Evolutionary conservation across 257 asterid species (phyloP).

Genomic region (Solanum raphanifolium): DNA sequence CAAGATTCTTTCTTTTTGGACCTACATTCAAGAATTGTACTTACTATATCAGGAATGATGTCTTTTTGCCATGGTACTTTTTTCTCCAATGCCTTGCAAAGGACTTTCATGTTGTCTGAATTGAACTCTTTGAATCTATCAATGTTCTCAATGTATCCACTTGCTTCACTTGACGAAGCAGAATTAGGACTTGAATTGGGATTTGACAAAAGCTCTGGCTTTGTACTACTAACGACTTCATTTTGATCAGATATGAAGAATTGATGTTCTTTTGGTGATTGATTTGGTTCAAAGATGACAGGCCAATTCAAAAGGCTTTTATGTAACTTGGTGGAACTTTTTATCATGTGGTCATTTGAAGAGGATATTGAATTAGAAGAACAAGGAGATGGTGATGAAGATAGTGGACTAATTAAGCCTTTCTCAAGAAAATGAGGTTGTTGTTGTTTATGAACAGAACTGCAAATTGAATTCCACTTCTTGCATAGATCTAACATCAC

Average conservation of each 20-base stretch:
- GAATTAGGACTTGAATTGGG: conserved; percentile 96
- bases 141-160: conserved; percentile 26
- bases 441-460: conserved; percentile 46
- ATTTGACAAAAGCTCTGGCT: conserved; percentile 73
- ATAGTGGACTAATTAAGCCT: conserved; percentile 16
- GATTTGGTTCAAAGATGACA: conserved; percentile 22
- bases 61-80: conserved; percentile 59
- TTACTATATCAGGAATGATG: conserved; percentile 32
- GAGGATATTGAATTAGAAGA: conserved; percentile 69
- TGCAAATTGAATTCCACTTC: conserved; percentile 93
- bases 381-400: conserved; percentile 58
- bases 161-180: conserved; percentile 93
- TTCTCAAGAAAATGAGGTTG: conserved; percentile 57
- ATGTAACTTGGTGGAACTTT: conserved; percentile 22
- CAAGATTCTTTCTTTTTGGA: conserved; percentile 43
- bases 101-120: conserved; percentile 26
- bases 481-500: conserved; percentile 51
- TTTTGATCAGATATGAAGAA: conserved; percentile 22
- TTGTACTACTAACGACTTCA: conserved; percentile 7
- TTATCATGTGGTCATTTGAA: conserved; percentile 28
- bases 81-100: conserved; percentile 44
- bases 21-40: conserved; percentile 51
- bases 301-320: conserved; percentile 42
- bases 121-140: conserved; percentile 27
- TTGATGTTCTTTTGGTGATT: conserved; percentile 25